A percentile compares a stretch with the other conserved stretches of the same genome.
Conservation (phyloP, 805 yeast genomes). For the Tanozyma kutaoensis region DNA sequence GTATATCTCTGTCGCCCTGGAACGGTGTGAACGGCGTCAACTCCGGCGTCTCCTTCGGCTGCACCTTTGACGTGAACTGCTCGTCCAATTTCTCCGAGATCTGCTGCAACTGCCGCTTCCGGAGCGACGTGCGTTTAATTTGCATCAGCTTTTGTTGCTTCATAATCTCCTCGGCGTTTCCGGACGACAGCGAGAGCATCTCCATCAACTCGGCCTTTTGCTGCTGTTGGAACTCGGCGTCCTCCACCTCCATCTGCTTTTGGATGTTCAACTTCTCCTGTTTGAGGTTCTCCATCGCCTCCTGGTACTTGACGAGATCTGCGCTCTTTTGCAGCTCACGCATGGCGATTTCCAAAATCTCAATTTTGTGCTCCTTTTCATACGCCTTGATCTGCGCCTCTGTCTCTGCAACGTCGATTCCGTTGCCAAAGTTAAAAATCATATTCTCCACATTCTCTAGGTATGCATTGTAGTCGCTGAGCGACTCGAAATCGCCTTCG, state of each 20-base stretch:
- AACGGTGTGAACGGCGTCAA: slow-evolving; percentile 80
- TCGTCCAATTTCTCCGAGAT: slow-evolving; percentile 44
- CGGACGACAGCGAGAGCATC: slow-evolving; percentile 17
- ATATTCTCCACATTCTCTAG: slow-evolving; percentile 75
- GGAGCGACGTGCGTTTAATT: slow-evolving; percentile 49
- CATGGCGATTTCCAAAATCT: slow-evolving; percentile 56
- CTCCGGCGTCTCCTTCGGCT: slow-evolving; percentile 8
- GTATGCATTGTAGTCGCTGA: slow-evolving; percentile 59
- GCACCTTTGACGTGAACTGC: slow-evolving; percentile 22
- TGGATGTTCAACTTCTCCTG: slow-evolving; percentile 63
- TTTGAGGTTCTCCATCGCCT: slow-evolving; percentile 30
- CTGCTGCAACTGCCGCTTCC: slow-evolving; percentile 46
- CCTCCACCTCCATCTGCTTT: slow-evolving; percentile 38
- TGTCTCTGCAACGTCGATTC: slow-evolving; percentile 54
- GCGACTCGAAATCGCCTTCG: slow-evolving; percentile 51
- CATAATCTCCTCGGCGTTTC: slow-evolving; percentile 25
- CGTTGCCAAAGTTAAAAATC: slow-evolving; percentile 62
- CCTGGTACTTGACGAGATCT: slow-evolving; percentile 60
- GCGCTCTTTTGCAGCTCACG: slow-evolving; percentile 46
- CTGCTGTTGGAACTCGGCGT: slow-evolving; percentile 23
- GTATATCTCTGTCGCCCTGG: slow-evolving; percentile 67
- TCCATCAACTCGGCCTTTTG: slow-evolving; percentile 29
- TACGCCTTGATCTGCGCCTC: slow-evolving; percentile 54
- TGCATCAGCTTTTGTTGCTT: slow-evolving; percentile 23
- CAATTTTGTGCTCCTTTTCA: slow-evolving; percentile 60